Evolutionary conservation across 2,329 filamentous ascomycete species (phyloP), one percentile per base, ranked within the genome.

Genomic region (Myriosclerotinia curreyana): DNA sequence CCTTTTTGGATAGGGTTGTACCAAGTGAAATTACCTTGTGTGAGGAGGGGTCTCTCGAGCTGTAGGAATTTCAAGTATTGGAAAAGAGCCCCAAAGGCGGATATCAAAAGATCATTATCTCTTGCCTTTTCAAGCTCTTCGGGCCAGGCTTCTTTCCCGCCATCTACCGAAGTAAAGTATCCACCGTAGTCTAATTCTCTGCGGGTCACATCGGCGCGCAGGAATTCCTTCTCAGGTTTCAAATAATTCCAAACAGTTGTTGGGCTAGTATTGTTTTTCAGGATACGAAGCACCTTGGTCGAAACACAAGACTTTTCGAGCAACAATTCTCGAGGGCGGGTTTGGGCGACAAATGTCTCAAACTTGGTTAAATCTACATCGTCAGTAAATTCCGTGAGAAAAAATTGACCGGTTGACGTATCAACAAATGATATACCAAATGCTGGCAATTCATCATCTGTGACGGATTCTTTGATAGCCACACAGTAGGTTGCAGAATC

Each of bases 401-500:
- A 92, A 75, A 99, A 99, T 68, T 96, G 92, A 12, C 94, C 95
- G 0, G 94, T 99, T 1, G 95, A 93, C 9, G 95, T 95, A 74
- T 99, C 95, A 14, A 96, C 91, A 76, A 98, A 97, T 0, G 92
- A 88, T 60, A 99, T 87, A 11, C 95, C 95, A 75, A 99, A 99
- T 0, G 86, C 86, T 6, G 95, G 93, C 36, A 86, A 80, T 61
- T 87, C 89, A 66, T 95, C 86, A 1, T 86, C 79, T 14, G 90
- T 80, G 22, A 46, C 40, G 0, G 85, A 75, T 74, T 94, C 90
- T 75, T 99, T 99, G 78, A 99, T 95, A 1, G 95, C 90, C 61
- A 95, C 92, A 75, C 95, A 99, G 76, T 92, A 98, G 0, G 92
- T 96, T 1, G 95, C 91, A 89, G 96, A 96, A 75, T 99, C 95